Evolutionary conservation across 768 basidiomycete species (phyloP).

Genomic region (Mycena haematopus): DNA sequence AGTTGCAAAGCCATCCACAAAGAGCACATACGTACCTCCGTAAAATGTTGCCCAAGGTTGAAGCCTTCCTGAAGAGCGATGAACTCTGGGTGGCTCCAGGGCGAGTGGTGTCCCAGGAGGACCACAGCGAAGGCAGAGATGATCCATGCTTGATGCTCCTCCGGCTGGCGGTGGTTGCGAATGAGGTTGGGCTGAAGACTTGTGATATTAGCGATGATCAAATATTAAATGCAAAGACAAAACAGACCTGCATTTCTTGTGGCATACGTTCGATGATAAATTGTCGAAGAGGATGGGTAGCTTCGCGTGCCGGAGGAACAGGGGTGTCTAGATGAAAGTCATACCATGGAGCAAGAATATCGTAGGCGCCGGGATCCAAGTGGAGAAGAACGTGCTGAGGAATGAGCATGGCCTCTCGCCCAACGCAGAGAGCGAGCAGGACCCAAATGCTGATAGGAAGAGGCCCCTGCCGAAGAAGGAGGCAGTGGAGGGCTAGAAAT

Average conservation of each 20-base stretch:
- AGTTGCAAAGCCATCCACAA: no score
- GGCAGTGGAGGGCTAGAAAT: slow-evolving; percentile 13
- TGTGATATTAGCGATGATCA: no score
- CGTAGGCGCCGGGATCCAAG: slow-evolving; percentile 6
- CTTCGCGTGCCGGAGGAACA: not conserved
- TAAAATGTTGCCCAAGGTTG: no score
- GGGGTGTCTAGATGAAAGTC: not conserved
- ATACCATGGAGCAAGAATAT: slow-evolving; percentile 3
- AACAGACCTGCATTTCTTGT: not conserved
- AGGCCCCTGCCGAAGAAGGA: not conserved
- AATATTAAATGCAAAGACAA: no score
- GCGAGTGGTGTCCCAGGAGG: no score
- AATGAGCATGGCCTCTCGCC: not conserved
- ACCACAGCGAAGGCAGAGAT: no score
- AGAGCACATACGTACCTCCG: no score
- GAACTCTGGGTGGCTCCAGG: no score
- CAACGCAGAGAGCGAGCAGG: not conserved
- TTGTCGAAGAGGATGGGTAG: not conserved
- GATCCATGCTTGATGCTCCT: no score
- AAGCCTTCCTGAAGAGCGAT: no score
- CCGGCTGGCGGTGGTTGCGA: not conserved
- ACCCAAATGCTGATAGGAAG: slow-evolving; percentile 16
- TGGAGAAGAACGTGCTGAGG: slow-evolving; percentile 4
- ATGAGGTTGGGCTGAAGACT: not conserved
- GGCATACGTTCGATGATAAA: not conserved